phyloP scores from a whole-genome alignment of 257 asterid species.

The Plantago elongata region DNA sequence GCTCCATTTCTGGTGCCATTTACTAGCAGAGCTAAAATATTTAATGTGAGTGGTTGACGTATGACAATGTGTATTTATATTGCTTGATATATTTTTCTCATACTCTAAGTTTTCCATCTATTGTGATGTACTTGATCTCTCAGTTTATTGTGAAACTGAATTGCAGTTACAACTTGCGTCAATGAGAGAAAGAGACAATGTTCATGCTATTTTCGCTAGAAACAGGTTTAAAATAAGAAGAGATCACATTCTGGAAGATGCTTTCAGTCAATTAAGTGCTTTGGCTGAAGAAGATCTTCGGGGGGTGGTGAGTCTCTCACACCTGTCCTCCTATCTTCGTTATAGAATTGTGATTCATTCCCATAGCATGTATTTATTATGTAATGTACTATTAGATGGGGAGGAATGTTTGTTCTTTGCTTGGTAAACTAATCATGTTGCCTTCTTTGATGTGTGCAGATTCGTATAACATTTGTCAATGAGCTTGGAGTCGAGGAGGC shows the following conservation, averaged over 20 bases:
- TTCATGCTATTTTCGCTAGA: constrained; percentile 54
- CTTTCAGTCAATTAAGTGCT: constrained; percentile 74
- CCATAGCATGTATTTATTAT: background rate
- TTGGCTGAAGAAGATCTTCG: constrained; percentile 82
- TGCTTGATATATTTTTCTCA: constrained; percentile 2
- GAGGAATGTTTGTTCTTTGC: background rate
- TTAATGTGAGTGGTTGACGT: constrained; percentile 57
- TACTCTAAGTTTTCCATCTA: constrained; percentile 9
- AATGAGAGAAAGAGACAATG: constrained; percentile 47
- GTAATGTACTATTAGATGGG: background rate
- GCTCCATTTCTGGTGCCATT: constrained; percentile 98
- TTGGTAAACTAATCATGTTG: constrained; percentile 10
- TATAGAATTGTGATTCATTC: background rate
- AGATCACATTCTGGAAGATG: constrained; percentile 82
- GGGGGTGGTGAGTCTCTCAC: constrained; percentile 56
- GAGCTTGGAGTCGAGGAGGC: constrained; percentile 99
- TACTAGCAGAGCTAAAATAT: constrained; percentile 89
- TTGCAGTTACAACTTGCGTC: constrained; percentile 78
- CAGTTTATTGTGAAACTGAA: constrained; percentile 20
- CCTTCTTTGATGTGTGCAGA: constrained; percentile 43
- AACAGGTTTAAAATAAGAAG: constrained; percentile 84
- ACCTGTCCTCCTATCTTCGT: background rate
- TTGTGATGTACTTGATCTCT: constrained; percentile 10
- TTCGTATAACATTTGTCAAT: constrained; percentile 79
- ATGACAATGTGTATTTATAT: constrained; percentile 13